These are phyloP conservation scores for Gynochthodes officinalis DNA, from an alignment of 257 asterid genomes.

Conservation along the genomic window DNA sequence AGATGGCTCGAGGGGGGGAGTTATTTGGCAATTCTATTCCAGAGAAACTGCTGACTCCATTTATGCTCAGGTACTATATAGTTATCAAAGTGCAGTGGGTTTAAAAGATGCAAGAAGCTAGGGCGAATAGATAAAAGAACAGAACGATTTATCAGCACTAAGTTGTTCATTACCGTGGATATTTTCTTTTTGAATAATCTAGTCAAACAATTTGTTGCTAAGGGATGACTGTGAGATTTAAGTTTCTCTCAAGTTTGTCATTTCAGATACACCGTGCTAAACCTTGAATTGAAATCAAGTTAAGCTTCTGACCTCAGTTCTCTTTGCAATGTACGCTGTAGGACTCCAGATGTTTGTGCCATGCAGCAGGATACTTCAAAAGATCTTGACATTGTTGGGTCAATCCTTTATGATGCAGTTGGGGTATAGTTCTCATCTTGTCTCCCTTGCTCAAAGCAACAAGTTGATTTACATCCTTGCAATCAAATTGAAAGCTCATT, in stretches of 20 bases:
- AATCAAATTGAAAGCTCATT: background rate
- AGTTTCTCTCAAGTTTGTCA: background rate
- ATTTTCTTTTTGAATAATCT: background rate
- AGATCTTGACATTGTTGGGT: constrained; percentile 59
- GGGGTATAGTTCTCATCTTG: constrained; percentile 47
- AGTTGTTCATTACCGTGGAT: background rate
- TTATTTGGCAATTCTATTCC: constrained; percentile 53
- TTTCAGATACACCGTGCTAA: background rate
- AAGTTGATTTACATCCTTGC: background rate
- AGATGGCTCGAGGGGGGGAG: constrained; percentile 53
- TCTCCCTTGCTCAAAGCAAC: background rate
- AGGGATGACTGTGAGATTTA: no score
- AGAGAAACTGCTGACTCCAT: constrained; percentile 52
- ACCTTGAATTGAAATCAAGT: background rate
- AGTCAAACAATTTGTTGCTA: background rate
- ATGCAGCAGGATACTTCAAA: constrained; percentile 72
- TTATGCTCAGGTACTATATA: constrained; percentile 45
- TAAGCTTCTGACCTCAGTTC: background rate
- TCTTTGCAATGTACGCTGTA: constrained; percentile 26
- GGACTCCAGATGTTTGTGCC: constrained; percentile 71
- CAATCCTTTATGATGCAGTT: constrained; percentile 43
- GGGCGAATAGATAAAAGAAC: no score
- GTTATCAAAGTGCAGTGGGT: background rate
- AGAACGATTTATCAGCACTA: background rate
- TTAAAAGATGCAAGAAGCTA: background rate